A percentile compares a stretch with the other conserved stretches of the same genome.
Conservation (phyloP, 2,329 filamentous ascomycete species). For the Cordyceps tenuipes region DNA sequence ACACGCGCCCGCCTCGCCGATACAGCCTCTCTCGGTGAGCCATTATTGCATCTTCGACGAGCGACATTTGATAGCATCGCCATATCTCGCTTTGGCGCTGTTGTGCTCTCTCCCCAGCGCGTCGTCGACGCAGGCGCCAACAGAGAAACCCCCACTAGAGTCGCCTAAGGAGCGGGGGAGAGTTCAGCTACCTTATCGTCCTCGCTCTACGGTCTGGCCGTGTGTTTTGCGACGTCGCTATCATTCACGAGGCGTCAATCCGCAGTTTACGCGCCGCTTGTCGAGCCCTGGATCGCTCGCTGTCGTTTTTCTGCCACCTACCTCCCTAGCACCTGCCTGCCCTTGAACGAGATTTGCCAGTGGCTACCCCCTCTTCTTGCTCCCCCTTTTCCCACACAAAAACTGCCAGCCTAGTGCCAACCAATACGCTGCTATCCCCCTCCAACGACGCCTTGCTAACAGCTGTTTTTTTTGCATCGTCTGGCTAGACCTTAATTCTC, state of each 20-base stretch:
- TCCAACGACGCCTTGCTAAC: slow-evolving; percentile 18
- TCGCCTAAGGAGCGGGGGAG: slow-evolving; percentile 11
- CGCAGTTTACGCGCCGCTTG: neutral
- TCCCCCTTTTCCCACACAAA: slow-evolving; percentile 1
- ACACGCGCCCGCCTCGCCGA: neutral
- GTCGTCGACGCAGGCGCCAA: neutral
- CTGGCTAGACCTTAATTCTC: slow-evolving; percentile 23
- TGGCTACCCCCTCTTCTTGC: slow-evolving; percentile 13
- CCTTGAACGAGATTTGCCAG: neutral
- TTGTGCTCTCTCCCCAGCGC: neutral
- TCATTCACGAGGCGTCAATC: neutral
- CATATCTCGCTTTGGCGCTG: neutral
- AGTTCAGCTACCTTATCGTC: neutral
- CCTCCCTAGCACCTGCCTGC: slow-evolving; percentile 6
- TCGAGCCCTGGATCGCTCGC: neutral
- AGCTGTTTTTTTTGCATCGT: slow-evolving; percentile 19
- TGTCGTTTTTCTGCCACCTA: neutral
- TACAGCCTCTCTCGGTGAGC: neutral
- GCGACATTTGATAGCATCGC: slow-evolving; percentile 1
- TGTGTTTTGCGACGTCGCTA: neutral
- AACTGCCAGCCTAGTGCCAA: neutral
- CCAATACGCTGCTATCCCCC: slow-evolving; percentile 9
- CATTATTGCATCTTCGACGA: neutral
- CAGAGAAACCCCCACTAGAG: slow-evolving; percentile 8
- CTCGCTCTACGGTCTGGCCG: neutral